phyloP scores from a whole-genome alignment of 78 protist species.

The Anaeramoeba ignava region DNA sequence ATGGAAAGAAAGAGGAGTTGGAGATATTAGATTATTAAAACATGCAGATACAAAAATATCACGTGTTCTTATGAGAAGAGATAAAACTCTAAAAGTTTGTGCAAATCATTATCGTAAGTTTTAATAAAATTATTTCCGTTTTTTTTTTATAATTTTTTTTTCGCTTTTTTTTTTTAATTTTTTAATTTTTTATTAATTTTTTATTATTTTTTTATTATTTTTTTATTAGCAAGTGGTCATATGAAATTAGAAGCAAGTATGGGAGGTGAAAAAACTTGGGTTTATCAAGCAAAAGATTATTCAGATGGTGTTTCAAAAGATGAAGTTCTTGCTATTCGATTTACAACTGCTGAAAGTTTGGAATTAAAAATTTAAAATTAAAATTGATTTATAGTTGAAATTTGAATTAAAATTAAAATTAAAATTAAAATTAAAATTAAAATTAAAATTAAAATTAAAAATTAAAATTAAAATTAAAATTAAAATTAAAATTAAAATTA shows the following conservation, averaged over 20 bases:
- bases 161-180: background rate
- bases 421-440: background rate
- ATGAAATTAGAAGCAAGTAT: background rate
- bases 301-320: background rate
- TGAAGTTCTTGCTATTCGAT: slow-evolving; percentile 13
- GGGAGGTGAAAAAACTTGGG: slow-evolving; percentile 27
- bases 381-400: slow-evolving; percentile 5
- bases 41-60: slow-evolving; percentile 42
- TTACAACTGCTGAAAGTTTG: slow-evolving; percentile 14
- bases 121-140: background rate
- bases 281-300: slow-evolving; percentile 19
- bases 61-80: slow-evolving; percentile 82
- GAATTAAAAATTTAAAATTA: slow-evolving; percentile 12
- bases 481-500: background rate
- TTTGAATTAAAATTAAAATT: background rate
- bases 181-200: too few species aligned
- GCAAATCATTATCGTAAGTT: slow-evolving; percentile 49
- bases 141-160: background rate
- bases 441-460: background rate
- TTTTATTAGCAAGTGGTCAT: background rate
- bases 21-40: slow-evolving; percentile 62
- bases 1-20: slow-evolving; percentile 87
- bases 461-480: slow-evolving; percentile 1
- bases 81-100: slow-evolving; percentile 78
- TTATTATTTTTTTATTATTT: background rate